phyloP scores from a whole-genome alignment of 176 grass and related monocot species.

The Stipa capillata region DNA sequence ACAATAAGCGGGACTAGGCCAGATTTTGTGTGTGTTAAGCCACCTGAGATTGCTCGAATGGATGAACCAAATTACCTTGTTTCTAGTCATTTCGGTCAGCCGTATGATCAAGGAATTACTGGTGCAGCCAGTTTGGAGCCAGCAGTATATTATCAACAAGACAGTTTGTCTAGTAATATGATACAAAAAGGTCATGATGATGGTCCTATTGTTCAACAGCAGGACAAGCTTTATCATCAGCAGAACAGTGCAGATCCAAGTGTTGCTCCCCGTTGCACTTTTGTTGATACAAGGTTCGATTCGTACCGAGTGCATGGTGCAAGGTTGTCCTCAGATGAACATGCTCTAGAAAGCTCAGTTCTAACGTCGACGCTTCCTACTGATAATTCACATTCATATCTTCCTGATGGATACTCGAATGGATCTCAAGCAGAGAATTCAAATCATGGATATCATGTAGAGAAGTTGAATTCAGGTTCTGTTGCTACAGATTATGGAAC shows the following conservation, averaged over 20 bases:
- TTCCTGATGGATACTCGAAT: constrained; percentile 2
- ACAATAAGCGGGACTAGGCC: not conserved
- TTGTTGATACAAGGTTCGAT: constrained; percentile 5
- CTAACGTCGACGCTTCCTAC: constrained; percentile 3
- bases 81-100: constrained; percentile 23
- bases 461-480: constrained; percentile 17
- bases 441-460: not conserved
- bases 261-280: not conserved
- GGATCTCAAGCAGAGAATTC: constrained; percentile 19
- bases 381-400: constrained; percentile 32
- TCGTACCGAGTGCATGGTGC: not conserved
- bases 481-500: constrained; percentile 17
- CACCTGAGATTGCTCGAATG: constrained; percentile 17
- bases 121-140: constrained; percentile 1
- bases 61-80: constrained; percentile 18
- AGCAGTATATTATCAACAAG: constrained; percentile 19
- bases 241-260: constrained; percentile 6
- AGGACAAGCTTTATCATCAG: constrained; percentile 15
- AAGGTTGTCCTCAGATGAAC: constrained; percentile 41
- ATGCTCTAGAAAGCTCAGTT: constrained; percentile 49
- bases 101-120: not conserved
- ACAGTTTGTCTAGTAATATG: constrained; percentile 20
- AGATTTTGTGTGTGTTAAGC: constrained; percentile 19
- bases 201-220: constrained; percentile 18
- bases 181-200: constrained; percentile 11